Percentiles rank a stretch among this genome's conserved stretches.
Conservation (phyloP, 75 land plant species). For the Gnetum montanum region DNA sequence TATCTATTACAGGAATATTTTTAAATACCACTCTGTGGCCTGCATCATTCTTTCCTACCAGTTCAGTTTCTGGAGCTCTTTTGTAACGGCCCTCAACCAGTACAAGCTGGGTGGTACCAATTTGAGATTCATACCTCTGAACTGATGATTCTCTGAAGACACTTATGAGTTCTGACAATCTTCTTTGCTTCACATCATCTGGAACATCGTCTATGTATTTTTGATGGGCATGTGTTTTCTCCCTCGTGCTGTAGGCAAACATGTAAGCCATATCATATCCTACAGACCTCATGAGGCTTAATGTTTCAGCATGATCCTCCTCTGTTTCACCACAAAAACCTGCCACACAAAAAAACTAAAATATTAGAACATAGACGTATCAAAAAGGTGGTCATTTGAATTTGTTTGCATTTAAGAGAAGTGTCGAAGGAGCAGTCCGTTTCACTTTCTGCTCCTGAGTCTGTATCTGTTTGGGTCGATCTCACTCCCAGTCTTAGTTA, state of each 20-base stretch:
- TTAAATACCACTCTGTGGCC: constrained; percentile 77
- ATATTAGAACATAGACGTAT: no score
- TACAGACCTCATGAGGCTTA: constrained; percentile 63
- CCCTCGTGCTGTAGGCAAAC: constrained; percentile 98
- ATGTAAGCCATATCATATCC: constrained; percentile 99
- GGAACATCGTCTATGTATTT: constrained; percentile 88
- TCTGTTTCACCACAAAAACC: constrained; percentile 99
- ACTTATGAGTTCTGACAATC: constrained; percentile 76
- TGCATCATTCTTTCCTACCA: constrained; percentile 83
- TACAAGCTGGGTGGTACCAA: constrained; percentile 80
- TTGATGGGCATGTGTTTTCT: constrained; percentile 92
- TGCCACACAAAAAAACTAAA: constrained; percentile 15
- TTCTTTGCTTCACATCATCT: constrained; percentile 72
- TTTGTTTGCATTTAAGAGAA: no score
- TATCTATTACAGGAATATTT: constrained; percentile 29
- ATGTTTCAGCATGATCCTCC: constrained; percentile 77
- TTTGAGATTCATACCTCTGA: constrained; percentile 62
- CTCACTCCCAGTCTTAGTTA: no score
- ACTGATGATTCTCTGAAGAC: constrained; percentile 67
- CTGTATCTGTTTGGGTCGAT: no score
- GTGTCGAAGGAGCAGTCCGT: no score
- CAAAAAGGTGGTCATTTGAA: no score
- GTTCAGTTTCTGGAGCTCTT: constrained; percentile 78
- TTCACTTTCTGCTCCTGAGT: no score
- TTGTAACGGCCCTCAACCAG: constrained; percentile 85